These are phyloP conservation scores for Prunus armeniaca DNA, from an alignment of 306 rosid genomes.

Conservation along the genomic window DNA sequence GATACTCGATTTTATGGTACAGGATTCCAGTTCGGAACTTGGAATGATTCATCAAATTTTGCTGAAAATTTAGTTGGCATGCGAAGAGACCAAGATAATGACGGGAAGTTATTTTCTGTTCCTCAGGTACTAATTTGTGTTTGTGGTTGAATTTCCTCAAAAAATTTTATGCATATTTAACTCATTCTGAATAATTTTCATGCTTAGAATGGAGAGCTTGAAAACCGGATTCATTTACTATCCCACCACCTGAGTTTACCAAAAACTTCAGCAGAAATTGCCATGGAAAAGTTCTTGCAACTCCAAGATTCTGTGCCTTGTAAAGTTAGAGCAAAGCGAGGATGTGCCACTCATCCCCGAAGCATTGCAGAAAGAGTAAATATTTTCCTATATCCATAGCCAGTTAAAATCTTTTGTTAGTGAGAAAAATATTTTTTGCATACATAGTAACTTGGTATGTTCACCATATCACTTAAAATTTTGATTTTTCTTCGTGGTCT, in stretches of 20 bases:
- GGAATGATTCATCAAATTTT: constrained; percentile 55
- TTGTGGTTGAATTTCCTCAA: neutral
- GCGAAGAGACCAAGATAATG: constrained; percentile 51
- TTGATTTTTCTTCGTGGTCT: too few species aligned
- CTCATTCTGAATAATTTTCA: neutral
- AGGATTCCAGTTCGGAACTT: constrained; percentile 53
- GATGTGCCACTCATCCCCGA: constrained; percentile 97
- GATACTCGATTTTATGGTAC: constrained; percentile 37
- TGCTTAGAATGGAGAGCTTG: constrained; percentile 58
- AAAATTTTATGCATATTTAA: constrained; percentile 6
- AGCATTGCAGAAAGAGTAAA: constrained; percentile 95
- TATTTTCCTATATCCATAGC: neutral
- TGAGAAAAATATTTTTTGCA: neutral
- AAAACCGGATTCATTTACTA: constrained; percentile 51
- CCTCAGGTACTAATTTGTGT: constrained; percentile 43
- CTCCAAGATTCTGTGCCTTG: constrained; percentile 91
- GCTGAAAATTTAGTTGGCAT: constrained; percentile 38
- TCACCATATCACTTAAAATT: neutral
- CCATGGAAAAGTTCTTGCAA: constrained; percentile 70
- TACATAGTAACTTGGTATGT: neutral
- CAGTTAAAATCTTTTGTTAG: neutral
- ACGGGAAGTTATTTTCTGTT: constrained; percentile 44
- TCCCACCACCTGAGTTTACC: constrained; percentile 85
- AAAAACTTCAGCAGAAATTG: constrained; percentile 55
- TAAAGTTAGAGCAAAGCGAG: constrained; percentile 90